A percentile compares a stretch with the other conserved stretches of the same genome.
Conservation (phyloP, 306 rosid genomes). For the Dryas alaskensis region DNA sequence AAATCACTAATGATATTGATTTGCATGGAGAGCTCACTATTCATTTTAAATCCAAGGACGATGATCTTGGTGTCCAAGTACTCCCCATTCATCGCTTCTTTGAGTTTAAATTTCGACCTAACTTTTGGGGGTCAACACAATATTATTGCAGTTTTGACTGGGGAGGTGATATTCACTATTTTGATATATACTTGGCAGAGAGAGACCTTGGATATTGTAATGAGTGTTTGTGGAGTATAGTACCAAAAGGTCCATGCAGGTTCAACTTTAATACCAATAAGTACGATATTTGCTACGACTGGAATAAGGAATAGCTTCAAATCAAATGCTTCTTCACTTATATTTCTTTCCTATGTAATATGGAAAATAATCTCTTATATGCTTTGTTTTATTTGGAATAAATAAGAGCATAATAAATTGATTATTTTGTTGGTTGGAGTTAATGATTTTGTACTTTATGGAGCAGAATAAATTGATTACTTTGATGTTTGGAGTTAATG, state of each 20-base stretch:
- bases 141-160: neutral
- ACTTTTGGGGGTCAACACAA: neutral
- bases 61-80: neutral
- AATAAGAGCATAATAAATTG: no score
- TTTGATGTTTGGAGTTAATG: no score
- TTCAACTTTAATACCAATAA: neutral
- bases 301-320: neutral
- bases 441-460: no score
- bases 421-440: no score
- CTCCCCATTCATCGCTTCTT: neutral
- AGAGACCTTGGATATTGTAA: neutral
- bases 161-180: neutral
- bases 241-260: neutral
- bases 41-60: constrained; percentile 17
- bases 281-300: neutral
- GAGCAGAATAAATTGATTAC: no score
- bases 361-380: no score
- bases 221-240: neutral
- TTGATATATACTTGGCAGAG: neutral
- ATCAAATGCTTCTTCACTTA: no score
- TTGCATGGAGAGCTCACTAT: no score
- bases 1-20: neutral
- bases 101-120: neutral
- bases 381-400: no score
- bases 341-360: no score